These are phyloP conservation scores for Trichothecium sympodiale DNA, from an alignment of 2,329 filamentous ascomycete species.

Conservation along the genomic window DNA sequence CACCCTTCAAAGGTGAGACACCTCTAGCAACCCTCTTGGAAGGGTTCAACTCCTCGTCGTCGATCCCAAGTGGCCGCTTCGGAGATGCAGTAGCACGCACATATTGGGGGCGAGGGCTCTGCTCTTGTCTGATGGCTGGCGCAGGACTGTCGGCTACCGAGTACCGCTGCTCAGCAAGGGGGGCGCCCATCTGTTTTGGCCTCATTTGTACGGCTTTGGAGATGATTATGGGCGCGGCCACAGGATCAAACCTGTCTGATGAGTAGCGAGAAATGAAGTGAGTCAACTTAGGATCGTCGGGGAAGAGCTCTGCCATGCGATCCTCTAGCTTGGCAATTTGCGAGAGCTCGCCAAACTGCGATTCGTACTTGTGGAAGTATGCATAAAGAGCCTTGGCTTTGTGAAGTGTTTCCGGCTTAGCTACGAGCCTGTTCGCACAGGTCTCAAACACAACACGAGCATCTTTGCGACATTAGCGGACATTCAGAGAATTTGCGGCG, in stretches of 20 bases:
- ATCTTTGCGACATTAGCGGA: conserved; percentile 9
- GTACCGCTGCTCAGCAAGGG: conserved; percentile 33
- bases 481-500: neutral
- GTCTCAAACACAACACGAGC: conserved; percentile 94
- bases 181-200: conserved; percentile 47
- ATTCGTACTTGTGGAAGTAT: conserved; percentile 94
- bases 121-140: conserved; percentile 19
- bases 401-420: conserved; percentile 60
- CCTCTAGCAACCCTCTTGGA: conserved; percentile 80
- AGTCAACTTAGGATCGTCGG: conserved; percentile 66
- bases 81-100: conserved; percentile 40
- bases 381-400: conserved; percentile 79
- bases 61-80: conserved; percentile 49
- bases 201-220: conserved; percentile 70
- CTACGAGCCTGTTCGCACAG: conserved; percentile 69
- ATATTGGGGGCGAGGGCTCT: conserved; percentile 37
- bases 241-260: conserved; percentile 64
- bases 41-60: conserved; percentile 64
- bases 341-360: conserved; percentile 81
- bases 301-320: conserved; percentile 89
- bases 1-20: conserved; percentile 88
- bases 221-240: conserved; percentile 69
- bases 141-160: conserved; percentile 35
- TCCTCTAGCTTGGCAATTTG: conserved; percentile 87
- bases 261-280: conserved; percentile 71